phyloP scores from a whole-genome alignment of 225 moss, liverwort and hornwort genomes.

The Lunularia cruciata region DNA sequence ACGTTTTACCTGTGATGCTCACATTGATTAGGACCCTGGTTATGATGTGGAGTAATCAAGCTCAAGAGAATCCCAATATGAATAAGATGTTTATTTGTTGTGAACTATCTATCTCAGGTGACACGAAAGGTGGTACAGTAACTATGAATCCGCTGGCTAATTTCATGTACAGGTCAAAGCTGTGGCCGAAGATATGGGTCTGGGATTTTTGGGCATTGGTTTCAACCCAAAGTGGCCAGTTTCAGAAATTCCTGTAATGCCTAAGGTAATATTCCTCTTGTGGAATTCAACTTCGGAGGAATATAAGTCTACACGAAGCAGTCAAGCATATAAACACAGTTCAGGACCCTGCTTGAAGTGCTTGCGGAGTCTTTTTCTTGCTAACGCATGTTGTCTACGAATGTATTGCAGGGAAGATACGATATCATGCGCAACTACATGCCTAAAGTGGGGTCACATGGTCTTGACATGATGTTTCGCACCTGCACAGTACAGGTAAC shows the following conservation, averaged over 20 bases:
- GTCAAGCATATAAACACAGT: too few species aligned
- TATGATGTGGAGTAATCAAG: too few species aligned
- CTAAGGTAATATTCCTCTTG: slow-evolving; percentile 51
- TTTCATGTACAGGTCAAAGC: slow-evolving; percentile 58
- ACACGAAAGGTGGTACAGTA: background rate
- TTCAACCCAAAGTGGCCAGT: slow-evolving; percentile 86
- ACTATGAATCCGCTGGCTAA: background rate
- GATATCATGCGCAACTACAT: slow-evolving; percentile 70
- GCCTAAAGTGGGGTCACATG: slow-evolving; percentile 56
- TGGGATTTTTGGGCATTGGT: slow-evolving; percentile 79
- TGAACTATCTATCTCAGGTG: background rate
- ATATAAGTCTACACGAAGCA: background rate
- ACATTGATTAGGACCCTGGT: too few species aligned
- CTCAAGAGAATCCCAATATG: too few species aligned
- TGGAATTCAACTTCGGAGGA: background rate
- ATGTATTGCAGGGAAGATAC: slow-evolving; percentile 65
- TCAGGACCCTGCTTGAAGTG: background rate
- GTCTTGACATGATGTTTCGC: slow-evolving; percentile 85
- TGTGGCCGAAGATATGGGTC: slow-evolving; percentile 66
- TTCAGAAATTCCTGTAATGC: slow-evolving; percentile 67
- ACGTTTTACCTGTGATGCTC: too few species aligned
- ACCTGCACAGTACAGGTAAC: slow-evolving; percentile 81
- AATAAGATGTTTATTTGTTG: too few species aligned
- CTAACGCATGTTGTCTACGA: slow-evolving; percentile 19
- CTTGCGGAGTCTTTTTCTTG: background rate